phyloP scores from a whole-genome alignment of 306 rosid species.

The Cucumis melo region DNA sequence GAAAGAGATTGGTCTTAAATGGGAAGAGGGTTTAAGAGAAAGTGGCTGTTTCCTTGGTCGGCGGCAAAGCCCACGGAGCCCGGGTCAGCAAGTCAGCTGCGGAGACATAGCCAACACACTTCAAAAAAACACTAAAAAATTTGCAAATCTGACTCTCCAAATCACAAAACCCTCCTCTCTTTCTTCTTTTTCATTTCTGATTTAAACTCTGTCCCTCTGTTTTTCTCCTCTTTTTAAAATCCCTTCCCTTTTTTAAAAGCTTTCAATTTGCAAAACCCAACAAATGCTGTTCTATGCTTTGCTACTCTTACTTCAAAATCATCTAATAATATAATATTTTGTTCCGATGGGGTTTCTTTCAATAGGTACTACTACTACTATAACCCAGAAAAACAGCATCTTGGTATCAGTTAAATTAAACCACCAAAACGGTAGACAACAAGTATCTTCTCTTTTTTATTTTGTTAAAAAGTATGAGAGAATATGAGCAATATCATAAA shows the following conservation, averaged over 20 bases:
- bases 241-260: slow-evolving; percentile 23
- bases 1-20: slow-evolving; percentile 59
- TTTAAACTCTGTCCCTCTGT: slow-evolving; percentile 30
- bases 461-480: slow-evolving; percentile 14
- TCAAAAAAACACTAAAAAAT: slow-evolving; percentile 46
- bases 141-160: slow-evolving; percentile 38
- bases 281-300: slow-evolving; percentile 10
- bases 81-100: slow-evolving; percentile 25
- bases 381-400: slow-evolving; percentile 95
- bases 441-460: slow-evolving; percentile 57
- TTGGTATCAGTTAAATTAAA: slow-evolving; percentile 71
- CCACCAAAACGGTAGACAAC: slow-evolving; percentile 92
- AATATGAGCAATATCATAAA: slow-evolving; percentile 51
- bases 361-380: neutral
- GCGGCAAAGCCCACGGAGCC: slow-evolving; percentile 94
- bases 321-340: neutral
- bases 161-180: slow-evolving; percentile 22
- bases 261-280: slow-evolving; percentile 56
- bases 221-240: slow-evolving; percentile 28
- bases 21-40: slow-evolving; percentile 51
- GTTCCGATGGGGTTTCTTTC: neutral
- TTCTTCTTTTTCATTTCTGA: slow-evolving; percentile 12
- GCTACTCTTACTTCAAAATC: neutral
- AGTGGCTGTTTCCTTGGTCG: slow-evolving; percentile 92
- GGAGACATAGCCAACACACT: slow-evolving; percentile 68